A percentile compares a stretch with the other conserved stretches of the same genome.
phyloP scores from a whole-genome alignment of 2,329 filamentous ascomycete species.

The Xylaria sp. region DNA sequence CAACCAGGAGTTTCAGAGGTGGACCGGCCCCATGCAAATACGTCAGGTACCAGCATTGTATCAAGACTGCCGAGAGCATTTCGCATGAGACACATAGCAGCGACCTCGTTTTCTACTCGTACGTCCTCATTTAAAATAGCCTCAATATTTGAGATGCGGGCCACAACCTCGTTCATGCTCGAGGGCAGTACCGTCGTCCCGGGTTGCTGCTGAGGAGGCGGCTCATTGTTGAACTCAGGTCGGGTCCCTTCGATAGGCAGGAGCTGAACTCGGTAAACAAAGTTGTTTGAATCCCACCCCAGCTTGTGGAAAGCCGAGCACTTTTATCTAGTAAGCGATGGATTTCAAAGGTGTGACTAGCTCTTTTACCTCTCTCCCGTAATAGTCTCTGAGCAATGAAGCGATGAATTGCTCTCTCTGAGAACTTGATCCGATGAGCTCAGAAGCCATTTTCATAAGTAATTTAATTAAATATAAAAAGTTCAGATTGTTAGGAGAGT shows the following conservation, averaged over 20 bases:
- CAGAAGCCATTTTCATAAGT: constrained; percentile 1
- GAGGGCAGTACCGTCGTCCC: constrained; percentile 11
- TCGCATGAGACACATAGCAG: constrained; percentile 15
- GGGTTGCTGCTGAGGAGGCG: not conserved
- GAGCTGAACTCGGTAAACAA: constrained; percentile 16
- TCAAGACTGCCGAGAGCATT: constrained; percentile 12
- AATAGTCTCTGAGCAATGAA: constrained; percentile 7
- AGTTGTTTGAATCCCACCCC: constrained; percentile 10
- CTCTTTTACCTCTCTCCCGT: constrained; percentile 9
- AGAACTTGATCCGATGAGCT: not conserved
- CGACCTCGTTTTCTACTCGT: constrained; percentile 16
- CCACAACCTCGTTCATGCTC: constrained; percentile 16
- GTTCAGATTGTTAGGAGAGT: not conserved
- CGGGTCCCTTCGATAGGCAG: not conserved
- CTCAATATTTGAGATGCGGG: constrained; percentile 16
- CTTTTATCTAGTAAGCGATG: constrained; percentile 3
- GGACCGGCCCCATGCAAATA: constrained; percentile 15
- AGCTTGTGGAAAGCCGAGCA: constrained; percentile 5
- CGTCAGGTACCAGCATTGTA: constrained; percentile 8
- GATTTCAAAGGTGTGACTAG: not conserved
- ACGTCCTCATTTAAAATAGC: constrained; percentile 16
- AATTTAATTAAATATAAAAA: not conserved
- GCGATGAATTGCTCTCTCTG: constrained; percentile 8
- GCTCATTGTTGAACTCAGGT: not conserved
- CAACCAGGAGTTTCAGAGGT: constrained; percentile 13